Base-by-base conservation (phyloP, 2,329 filamentous ascomycete species). In the Orbilia brochopaga region DNA sequence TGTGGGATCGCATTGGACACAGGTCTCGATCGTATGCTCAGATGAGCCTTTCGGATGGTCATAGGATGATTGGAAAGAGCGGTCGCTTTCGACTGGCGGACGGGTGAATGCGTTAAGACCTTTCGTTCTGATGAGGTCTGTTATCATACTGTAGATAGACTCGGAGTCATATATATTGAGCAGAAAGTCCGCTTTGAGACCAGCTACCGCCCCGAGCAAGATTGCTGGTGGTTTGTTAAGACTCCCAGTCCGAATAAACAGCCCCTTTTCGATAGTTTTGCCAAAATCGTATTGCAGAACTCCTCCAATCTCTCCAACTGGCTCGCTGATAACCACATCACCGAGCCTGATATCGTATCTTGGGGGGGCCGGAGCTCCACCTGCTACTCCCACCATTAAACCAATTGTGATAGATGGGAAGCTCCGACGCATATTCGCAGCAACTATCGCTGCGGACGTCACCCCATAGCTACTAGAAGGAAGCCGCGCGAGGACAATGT, bases 321-420 rank as follows among this genome's bases (percentile, higher is more conserved):
- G 52, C 6, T 56, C 37, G 42, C 69, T 59, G 1, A 73, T 48
- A 5, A 73, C 62, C 4, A 73, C 57, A 27, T 73, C 69, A 13
- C 73, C 73, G n/a, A 74, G 67, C 21, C 73, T 55, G 27, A 74
- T 46, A 27, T 74, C 60, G 17, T 54, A 35, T 2, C 6, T 5
- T 13, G 2, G 3, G 1, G 42, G 11, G 1, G 13, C 5, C 1
- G 75, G 75, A 1, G 75, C 74, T 1, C 75, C 75, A 11, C 75
- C 75, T 2, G 58, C 75, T 5, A 76, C 75, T 1, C 75, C 74
- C 6, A 76, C 75, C 63, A 76, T 66, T 17, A 76, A 46, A 1
- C 52, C 53, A 27, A 57, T 42, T 17, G 27, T 50, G 8, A 73
- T 57, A 6, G 54, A 15, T 1, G 27, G 52, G 48, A 74, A 76